Conservation (phyloP, 768 basidiomycete genomes). For the Pleurotus djamor region DNA sequence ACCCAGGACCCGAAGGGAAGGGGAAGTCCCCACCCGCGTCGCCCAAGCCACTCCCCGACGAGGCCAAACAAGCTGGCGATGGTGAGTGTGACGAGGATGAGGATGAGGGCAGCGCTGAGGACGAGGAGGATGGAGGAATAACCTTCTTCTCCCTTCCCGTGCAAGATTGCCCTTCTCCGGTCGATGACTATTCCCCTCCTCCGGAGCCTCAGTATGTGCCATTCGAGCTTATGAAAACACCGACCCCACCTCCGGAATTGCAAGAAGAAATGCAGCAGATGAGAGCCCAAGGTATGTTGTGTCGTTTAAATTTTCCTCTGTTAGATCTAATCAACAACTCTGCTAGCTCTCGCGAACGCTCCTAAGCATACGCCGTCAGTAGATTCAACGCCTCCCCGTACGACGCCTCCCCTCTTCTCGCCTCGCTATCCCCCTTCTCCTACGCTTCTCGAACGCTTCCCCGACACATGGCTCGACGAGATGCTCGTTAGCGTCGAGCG, state of each 20-base stretch:
- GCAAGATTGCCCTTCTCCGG: background rate
- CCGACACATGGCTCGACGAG: slow-evolving; percentile 3
- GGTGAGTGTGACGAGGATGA: no score
- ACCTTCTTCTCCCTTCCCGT: background rate
- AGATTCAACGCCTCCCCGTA: background rate
- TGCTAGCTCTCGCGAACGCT: background rate
- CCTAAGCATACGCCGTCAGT: background rate
- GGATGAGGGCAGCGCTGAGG: background rate
- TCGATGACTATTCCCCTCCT: background rate
- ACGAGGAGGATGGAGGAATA: background rate
- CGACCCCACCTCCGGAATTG: background rate
- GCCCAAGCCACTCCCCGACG: background rate
- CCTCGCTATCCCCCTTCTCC: background rate
- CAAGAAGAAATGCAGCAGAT: background rate
- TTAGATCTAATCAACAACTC: no score
- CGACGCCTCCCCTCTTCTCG: background rate
- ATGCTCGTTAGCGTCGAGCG: background rate
- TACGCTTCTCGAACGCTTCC: background rate
- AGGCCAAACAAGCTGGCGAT: background rate
- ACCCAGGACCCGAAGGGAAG: no score
- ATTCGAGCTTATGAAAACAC: background rate
- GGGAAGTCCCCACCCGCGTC: no score
- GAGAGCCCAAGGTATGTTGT: background rate
- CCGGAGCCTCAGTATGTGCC: background rate
- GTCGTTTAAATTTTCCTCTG: background rate